Percentiles rank a stretch among this genome's conserved stretches.
These are phyloP conservation scores for Fusarium sp. DNA, from an alignment of 2,329 filamentous ascomycete genomes.

Conservation along the genomic window DNA sequence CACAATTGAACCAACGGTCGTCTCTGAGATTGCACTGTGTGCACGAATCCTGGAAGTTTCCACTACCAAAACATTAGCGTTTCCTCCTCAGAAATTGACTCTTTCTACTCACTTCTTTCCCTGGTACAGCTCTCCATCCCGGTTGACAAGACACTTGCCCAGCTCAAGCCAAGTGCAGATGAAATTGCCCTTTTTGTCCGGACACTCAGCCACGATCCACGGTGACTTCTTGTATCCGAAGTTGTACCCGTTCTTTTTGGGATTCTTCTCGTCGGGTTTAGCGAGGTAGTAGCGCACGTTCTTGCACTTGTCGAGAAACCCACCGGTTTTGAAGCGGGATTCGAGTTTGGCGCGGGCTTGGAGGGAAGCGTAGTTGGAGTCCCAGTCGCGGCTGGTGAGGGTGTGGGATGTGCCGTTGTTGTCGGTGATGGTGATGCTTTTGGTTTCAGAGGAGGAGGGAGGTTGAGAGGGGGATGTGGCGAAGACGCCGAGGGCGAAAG, in stretches of 20 bases:
- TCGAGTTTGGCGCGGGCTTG: not conserved
- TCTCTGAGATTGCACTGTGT: slow-evolving; percentile 24
- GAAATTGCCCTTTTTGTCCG: slow-evolving; percentile 17
- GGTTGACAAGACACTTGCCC: slow-evolving; percentile 32
- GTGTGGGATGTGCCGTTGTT: not conserved
- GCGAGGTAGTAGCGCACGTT: slow-evolving; percentile 32
- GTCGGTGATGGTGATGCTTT: not conserved
- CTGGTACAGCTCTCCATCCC: slow-evolving; percentile 14
- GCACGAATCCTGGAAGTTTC: slow-evolving; percentile 24
- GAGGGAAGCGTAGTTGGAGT: not conserved
- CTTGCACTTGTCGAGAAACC: slow-evolving; percentile 27
- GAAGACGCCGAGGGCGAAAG: not conserved
- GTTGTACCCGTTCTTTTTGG: not conserved
- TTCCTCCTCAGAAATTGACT: not conserved
- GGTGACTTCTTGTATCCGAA: slow-evolving; percentile 26
- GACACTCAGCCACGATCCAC: slow-evolving; percentile 24
- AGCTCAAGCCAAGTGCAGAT: slow-evolving; percentile 32
- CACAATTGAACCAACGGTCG: slow-evolving; percentile 6
- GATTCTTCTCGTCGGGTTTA: slow-evolving; percentile 18
- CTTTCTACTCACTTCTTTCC: slow-evolving; percentile 3
- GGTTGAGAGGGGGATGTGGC: not conserved
- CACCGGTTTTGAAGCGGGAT: slow-evolving; percentile 7
- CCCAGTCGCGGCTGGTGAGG: not conserved
- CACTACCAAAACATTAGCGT: slow-evolving; percentile 14
- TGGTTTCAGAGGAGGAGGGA: not conserved